Percentiles rank a stretch among this genome's conserved stretches.
Conservation (phyloP, 2,329 filamentous ascomycete species). For the Lanzia echinophila region DNA sequence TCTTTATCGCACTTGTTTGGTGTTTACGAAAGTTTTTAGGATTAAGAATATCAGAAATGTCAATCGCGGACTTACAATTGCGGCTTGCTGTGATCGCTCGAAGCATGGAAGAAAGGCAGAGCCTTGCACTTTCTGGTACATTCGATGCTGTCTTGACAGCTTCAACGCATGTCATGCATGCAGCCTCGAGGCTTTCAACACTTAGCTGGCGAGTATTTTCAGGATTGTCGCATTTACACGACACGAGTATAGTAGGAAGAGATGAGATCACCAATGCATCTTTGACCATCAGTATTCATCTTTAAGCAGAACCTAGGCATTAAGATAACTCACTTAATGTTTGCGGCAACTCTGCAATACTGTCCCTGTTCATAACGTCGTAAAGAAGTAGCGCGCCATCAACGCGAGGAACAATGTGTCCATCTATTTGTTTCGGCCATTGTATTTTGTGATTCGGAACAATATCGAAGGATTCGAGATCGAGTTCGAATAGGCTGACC, state of each 20-base stretch:
- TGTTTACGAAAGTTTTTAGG: neutral
- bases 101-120: slow-evolving; percentile 70
- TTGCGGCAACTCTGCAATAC: slow-evolving; percentile 65
- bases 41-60: neutral
- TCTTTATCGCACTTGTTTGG: neutral
- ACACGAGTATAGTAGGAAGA: slow-evolving; percentile 73
- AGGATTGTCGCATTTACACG: slow-evolving; percentile 82
- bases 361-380: slow-evolving; percentile 74
- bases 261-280: slow-evolving; percentile 66
- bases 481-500: slow-evolving; percentile 59
- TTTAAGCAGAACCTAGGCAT: neutral
- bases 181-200: slow-evolving; percentile 57
- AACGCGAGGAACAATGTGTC: slow-evolving; percentile 64
- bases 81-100: slow-evolving; percentile 61
- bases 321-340: slow-evolving; percentile 62
- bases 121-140: slow-evolving; percentile 64
- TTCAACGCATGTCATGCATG: slow-evolving; percentile 63
- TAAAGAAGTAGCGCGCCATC: slow-evolving; percentile 83
- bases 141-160: slow-evolving; percentile 68
- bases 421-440: slow-evolving; percentile 63
- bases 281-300: slow-evolving; percentile 33
- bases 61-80: slow-evolving; percentile 51
- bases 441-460: slow-evolving; percentile 51
- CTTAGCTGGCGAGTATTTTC: slow-evolving; percentile 65
- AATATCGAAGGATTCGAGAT: slow-evolving; percentile 58